Evolutionary conservation across 2,329 filamentous ascomycete species (phyloP).

Genomic region (Aspergillus hiratsukae): DNA sequence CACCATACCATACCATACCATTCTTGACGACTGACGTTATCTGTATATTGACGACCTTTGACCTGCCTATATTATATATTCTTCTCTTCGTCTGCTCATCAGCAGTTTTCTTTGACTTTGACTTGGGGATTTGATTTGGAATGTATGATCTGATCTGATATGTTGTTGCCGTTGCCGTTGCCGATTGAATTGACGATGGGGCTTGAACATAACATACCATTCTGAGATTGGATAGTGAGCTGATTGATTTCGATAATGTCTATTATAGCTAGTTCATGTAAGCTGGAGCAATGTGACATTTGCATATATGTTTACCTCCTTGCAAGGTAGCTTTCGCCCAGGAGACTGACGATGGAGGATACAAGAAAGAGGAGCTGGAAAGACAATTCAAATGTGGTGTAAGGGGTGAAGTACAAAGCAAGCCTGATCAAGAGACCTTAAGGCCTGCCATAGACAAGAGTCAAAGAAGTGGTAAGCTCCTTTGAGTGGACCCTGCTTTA

Average conservation of each 20-base stretch:
- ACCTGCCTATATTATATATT: background rate
- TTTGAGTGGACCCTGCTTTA: no score
- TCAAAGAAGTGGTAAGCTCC: no score
- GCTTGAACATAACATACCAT: background rate
- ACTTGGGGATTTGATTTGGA: background rate
- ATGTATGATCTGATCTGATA: background rate
- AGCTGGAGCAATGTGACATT: background rate
- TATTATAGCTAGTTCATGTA: background rate
- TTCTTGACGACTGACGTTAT: constrained; percentile 3
- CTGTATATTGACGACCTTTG: constrained; percentile 5
- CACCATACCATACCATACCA: background rate
- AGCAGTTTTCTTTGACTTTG: background rate
- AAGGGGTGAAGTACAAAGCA: no score
- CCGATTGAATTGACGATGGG: background rate
- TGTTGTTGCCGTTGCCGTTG: background rate
- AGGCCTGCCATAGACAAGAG: no score
- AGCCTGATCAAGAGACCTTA: no score
- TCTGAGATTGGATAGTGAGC: background rate
- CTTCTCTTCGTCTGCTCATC: background rate
- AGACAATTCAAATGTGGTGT: no score
- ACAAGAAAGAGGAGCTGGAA: no score
- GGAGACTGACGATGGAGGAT: no score
- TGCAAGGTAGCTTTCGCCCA: background rate
- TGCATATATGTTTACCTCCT: background rate
- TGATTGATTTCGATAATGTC: background rate